Conservation (phyloP, 1,284 basidiomycete species). For the Marasmius tenuissimus region DNA sequence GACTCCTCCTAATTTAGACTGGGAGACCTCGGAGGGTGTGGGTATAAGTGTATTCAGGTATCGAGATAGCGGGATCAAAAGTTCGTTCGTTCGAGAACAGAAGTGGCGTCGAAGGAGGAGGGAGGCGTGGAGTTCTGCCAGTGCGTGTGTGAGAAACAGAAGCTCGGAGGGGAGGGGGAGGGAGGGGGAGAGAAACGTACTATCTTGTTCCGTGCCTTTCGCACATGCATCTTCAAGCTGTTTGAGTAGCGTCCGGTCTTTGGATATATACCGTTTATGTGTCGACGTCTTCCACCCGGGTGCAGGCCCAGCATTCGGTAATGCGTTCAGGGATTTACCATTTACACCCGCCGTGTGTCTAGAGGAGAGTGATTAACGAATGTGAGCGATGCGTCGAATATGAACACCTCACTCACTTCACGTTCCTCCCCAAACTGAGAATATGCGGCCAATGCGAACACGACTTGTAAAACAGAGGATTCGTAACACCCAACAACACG, state of each 20-base stretch:
- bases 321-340: conserved; percentile 14
- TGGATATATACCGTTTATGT: conserved; percentile 84
- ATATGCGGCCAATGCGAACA: conserved; percentile 94
- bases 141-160: background rate
- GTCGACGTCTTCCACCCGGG: conserved; percentile 78
- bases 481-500: conserved; percentile 88
- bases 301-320: conserved; percentile 46
- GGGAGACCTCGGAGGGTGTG: conserved; percentile 49
- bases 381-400: background rate
- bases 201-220: conserved; percentile 44
- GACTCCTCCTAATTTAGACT: no score
- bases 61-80: conserved; percentile 90
- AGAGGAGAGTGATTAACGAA: background rate
- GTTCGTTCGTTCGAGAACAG: conserved; percentile 81
- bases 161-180: background rate
- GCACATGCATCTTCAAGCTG: conserved; percentile 58
- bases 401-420: conserved; percentile 33
- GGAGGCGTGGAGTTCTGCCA: conserved; percentile 59
- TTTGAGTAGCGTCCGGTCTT: conserved; percentile 76
- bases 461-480: conserved; percentile 88
- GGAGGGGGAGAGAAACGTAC: conserved; percentile 39
- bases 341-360: background rate
- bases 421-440: conserved; percentile 59
- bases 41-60: conserved; percentile 93
- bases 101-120: conserved; percentile 83